Base-by-base conservation (phyloP, 306 rosid genomes). In the Prunus mume region DNA sequence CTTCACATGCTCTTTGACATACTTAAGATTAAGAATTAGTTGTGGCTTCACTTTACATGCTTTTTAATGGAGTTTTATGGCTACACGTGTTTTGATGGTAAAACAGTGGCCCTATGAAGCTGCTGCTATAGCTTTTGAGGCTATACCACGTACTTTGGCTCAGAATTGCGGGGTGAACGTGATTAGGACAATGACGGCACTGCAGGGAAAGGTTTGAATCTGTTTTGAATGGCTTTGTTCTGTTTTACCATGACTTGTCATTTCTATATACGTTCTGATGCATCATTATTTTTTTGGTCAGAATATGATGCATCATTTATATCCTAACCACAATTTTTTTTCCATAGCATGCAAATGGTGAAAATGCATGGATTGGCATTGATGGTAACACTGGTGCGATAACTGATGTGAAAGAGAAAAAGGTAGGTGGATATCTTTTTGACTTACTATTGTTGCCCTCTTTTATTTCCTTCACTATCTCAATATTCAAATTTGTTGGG, bases 91-190 rank as follows among this genome's bases (percentile, higher is more conserved):
- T 68, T 70, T 69, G 28, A n/a, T 83, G 72, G 76, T 76, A 65
- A 20, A 32, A 72, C 74, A 96, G 99, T 96, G 99, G 99, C 99
- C 99, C 14, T 96, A 96, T 80, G 99, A 96, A 93, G 98, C 97
- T 78, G 99, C 99, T 81, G 98, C 99, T 28, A 51, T 92, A 45
- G 99, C 99, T 65, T 96, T 96, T 83, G 99, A 96, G 90, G 90
- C 98, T 69, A 96, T 96, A 68, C 99, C 99, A 12, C 90, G 99
- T 62, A 96, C 99, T 28, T 80, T 96, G 86, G 97, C 98, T 24
- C 98, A 96, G 83, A 96, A 96, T 85, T 96, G 99, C 83, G 99
- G 99, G 45, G 97, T 96, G 54, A 92, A 96, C 67, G 99, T 96
- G 71, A 92, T 96, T 64, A 82, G 99, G 55, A 96, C 97, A 13